Evolutionary conservation across 2,329 filamentous ascomycete species (phyloP).

Genomic region (Colletotrichum camelliae): DNA sequence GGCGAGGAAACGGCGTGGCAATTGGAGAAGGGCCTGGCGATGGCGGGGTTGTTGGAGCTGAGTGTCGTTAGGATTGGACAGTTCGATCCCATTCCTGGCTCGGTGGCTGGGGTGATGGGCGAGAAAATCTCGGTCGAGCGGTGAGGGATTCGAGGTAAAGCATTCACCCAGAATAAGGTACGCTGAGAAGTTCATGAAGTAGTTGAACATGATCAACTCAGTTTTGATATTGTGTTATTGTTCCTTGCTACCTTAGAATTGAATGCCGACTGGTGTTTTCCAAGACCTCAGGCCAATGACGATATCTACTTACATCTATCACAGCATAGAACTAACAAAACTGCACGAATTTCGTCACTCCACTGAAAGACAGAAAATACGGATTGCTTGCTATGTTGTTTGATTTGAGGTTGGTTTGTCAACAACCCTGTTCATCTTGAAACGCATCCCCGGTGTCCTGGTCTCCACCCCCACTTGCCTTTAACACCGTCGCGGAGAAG

Average conservation of each 20-base stretch:
- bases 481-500: neutral
- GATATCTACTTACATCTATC: neutral
- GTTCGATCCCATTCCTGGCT: neutral
- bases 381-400: neutral
- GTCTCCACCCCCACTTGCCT: neutral
- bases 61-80: neutral
- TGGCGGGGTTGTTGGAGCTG: neutral
- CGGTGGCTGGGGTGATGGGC: neutral
- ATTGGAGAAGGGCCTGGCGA: neutral
- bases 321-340: rapidly evolving
- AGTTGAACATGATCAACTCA: neutral
- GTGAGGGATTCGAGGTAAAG: neutral
- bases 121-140: neutral
- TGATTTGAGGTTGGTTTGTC: neutral
- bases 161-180: neutral
- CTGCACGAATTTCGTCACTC: rapidly evolving
- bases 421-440: neutral
- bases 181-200: rapidly evolving
- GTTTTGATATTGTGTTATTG: neutral
- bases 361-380: neutral
- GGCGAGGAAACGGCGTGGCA: neutral
- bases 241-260: no score
- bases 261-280: no score
- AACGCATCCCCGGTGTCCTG: neutral
- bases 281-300: neutral